A percentile compares a stretch with the other conserved stretches of the same genome.
These are phyloP conservation scores for Taxawa tesnikishii DNA, from an alignment of 2,329 filamentous ascomycete species.

Conservation along the genomic window DNA sequence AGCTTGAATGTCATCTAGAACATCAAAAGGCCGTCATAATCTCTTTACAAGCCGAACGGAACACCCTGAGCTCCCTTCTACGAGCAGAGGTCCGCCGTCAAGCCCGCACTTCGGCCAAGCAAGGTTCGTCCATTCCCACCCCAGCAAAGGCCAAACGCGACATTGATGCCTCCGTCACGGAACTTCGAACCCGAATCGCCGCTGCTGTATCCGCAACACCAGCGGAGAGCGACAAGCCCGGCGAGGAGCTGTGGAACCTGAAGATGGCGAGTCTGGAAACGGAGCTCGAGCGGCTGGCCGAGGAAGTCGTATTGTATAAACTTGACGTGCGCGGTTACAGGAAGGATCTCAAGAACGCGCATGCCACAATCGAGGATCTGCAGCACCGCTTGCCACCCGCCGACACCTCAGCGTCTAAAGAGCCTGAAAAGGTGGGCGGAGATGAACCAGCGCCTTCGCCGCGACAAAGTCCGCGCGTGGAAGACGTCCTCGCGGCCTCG, in stretches of 20 bases:
- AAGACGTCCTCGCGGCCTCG: background rate
- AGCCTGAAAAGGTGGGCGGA: no score
- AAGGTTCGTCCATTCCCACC: background rate
- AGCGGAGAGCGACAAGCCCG: background rate
- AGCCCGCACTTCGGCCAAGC: conserved; percentile 11
- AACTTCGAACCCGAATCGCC: no score
- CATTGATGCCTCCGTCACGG: conserved; percentile 10
- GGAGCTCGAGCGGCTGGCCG: conserved; percentile 29
- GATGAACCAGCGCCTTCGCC: no score
- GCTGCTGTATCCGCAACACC: conserved; percentile 1
- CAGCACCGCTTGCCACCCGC: conserved; percentile 7
- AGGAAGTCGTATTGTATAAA: conserved; percentile 38
- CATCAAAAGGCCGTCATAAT: conserved; percentile 5
- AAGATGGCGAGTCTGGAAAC: conserved; percentile 11
- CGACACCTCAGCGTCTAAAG: no score
- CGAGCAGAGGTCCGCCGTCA: conserved; percentile 28
- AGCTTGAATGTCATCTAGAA: conserved; percentile 1
- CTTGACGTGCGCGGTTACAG: conserved; percentile 35
- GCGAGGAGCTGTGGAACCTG: background rate
- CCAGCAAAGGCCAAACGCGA: conserved; percentile 7
- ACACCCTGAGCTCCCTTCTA: conserved; percentile 26
- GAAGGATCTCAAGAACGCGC: conserved; percentile 19
- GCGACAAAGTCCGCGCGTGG: no score
- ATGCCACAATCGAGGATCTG: conserved; percentile 17
- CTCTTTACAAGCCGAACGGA: conserved; percentile 21